Base-by-base conservation (phyloP, 163 green algal genomes). In the Volvox carteri region DNA sequence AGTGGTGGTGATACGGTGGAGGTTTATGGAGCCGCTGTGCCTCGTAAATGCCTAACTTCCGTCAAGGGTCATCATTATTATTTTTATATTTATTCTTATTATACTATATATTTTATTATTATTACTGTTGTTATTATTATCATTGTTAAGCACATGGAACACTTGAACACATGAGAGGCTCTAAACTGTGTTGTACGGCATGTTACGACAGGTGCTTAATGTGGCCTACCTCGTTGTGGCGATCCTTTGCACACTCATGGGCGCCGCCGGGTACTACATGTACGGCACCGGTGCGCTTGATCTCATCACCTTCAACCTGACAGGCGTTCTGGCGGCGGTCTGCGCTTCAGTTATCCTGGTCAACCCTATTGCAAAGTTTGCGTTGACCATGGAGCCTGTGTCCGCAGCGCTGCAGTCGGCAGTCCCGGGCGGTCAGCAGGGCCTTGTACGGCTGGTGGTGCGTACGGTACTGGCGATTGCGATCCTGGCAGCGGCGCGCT, bases 321-420 rank as follows among this genome's bases (percentile, higher is more conserved):
- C 52, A 25, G 91, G 92, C 23, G 7, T 92, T 41, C 86, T 94
- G 76, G 88, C 91, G 62, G 91, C 48, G 5, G 54, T 77, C 21
- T 89, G 84, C 84, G 84, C 84, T 14, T 84, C n/a, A 23, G 54
- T 95, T 67, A 94, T 96, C 50, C 91, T 96, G 21, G 85, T 96
- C 60, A 95, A 92, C 81, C 95, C 94, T 4, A 84, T 96, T 50
- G 90, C 95, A 60, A 97, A 97, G 86, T 95, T 96, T 85, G 95
- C 94, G 0, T 79, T 97, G 0, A 96, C 94, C 2, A 88, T 97
- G 72, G 95, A 97, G 85, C 94, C 95, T 2, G 91, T 95, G 7
- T 90, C 90, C 4, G 93, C 92, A 0, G 89, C 90, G 19, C 84
- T 87, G 60, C 60, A 90, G 75, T 88, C 86, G 18, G 48, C 77